These are phyloP conservation scores for Melocanna baccifera DNA, from an alignment of 176 grass and related monocot species.

Conservation along the genomic window DNA sequence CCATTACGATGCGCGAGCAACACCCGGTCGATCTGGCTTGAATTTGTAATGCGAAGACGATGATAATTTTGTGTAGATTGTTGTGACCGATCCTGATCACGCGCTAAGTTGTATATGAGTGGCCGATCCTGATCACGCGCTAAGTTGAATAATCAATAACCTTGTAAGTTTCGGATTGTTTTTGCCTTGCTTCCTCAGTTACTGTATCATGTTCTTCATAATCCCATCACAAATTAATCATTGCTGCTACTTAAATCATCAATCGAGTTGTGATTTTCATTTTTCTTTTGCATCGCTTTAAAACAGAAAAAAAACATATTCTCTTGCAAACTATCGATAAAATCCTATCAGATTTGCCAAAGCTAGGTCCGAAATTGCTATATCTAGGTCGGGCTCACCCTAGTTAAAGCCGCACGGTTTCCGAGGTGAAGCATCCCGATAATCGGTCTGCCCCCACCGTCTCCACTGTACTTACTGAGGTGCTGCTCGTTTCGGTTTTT, in stretches of 20 bases:
- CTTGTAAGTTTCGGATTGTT: constrained; percentile 9
- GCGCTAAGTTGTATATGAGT: constrained; percentile 5
- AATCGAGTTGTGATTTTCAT: background rate
- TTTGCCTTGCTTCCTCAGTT: background rate
- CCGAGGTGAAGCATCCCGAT: no score
- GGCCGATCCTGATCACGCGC: constrained; percentile 1
- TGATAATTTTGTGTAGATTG: constrained; percentile 25
- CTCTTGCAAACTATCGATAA: background rate
- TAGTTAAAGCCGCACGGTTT: background rate
- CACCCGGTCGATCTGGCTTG: background rate
- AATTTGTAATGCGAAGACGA: background rate
- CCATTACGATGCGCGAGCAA: background rate
- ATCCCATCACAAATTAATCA: background rate
- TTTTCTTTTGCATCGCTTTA: no score
- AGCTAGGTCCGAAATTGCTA: background rate
- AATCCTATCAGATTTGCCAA: background rate
- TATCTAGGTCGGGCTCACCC: background rate
- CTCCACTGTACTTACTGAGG: background rate
- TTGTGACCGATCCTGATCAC: background rate
- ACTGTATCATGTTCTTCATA: background rate
- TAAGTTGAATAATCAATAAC: background rate
- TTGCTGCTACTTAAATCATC: background rate
- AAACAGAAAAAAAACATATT: background rate
- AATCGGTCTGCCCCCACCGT: background rate
- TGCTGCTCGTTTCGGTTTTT: no score